Conservation (phyloP, 1,139 yeast genomes). For the Yamadazyma trypodendri region DNA sequence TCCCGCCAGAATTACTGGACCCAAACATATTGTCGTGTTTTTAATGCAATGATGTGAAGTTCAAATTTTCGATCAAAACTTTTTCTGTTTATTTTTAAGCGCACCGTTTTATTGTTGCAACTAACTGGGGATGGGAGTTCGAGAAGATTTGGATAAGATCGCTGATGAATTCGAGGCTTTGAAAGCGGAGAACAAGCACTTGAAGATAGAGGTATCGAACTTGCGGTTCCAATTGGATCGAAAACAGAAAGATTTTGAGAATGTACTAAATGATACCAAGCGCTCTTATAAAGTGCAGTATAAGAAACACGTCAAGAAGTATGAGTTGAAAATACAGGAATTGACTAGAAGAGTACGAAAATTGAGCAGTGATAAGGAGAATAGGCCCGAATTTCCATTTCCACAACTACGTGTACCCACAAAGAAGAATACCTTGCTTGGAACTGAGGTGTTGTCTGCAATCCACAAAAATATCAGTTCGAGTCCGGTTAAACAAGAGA, state of each 20-base stretch:
- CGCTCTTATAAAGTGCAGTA: constrained; percentile 13
- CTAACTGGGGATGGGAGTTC: constrained; percentile 1
- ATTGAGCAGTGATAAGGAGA: constrained; percentile 5
- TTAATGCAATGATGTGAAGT: constrained; percentile 6
- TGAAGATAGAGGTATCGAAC: constrained; percentile 5
- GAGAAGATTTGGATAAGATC: constrained; percentile 9
- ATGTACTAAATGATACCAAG: constrained; percentile 11
- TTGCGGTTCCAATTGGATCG: constrained; percentile 7
- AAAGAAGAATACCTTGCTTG: background rate
- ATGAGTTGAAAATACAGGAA: constrained; percentile 13
- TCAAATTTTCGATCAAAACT: constrained; percentile 3
- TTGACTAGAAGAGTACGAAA: constrained; percentile 5
- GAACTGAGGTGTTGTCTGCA: background rate
- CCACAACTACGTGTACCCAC: background rate
- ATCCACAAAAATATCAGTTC: constrained; percentile 2
- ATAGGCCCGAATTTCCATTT: constrained; percentile 1
- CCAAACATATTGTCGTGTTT: constrained; percentile 16
- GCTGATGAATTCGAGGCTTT: constrained; percentile 9
- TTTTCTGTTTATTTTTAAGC: constrained; percentile 4
- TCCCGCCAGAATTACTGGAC: constrained; percentile 10
- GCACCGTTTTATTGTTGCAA: background rate
- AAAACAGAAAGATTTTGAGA: constrained; percentile 9
- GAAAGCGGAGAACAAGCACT: constrained; percentile 11
- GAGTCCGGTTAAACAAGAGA: constrained; percentile 9
- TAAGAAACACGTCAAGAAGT: constrained; percentile 13